Evolutionary conservation across 148 eudicot species (phyloP).

Genomic region (Simmondsia chinensis): DNA sequence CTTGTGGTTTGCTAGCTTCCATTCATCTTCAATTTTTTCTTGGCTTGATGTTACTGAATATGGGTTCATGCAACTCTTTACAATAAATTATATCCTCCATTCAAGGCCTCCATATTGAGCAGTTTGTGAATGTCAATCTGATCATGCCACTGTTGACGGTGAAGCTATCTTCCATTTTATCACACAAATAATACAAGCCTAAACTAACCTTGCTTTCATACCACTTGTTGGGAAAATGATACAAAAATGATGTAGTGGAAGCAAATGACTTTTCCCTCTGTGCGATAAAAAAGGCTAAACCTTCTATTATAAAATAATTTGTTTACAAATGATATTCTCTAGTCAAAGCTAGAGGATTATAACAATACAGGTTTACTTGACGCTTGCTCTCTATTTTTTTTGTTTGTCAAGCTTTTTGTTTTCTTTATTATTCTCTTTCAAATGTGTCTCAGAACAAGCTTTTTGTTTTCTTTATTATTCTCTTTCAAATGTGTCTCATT

Average conservation of each 20-base stretch:
- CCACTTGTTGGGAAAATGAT: constrained; percentile 1
- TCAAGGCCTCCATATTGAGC: not conserved
- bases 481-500: not conserved
- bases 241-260: not conserved
- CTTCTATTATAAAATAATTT: no score
- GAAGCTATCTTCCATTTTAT: not conserved
- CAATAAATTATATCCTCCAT: constrained; percentile 6
- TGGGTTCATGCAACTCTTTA: not conserved
- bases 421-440: not conserved
- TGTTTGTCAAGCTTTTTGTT: not conserved
- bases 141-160: not conserved
- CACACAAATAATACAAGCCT: not conserved
- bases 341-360: no score
- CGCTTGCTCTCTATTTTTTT: no score
- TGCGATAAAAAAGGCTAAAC: not conserved
- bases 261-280: not conserved
- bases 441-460: not conserved
- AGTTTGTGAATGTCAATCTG: constrained; percentile 1
- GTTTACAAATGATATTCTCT: no score
- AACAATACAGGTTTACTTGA: no score
- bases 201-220: not conserved
- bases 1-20: constrained; percentile 1
- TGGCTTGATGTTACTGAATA: not conserved
- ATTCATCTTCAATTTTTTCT: not conserved
- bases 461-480: not conserved